Evolutionary conservation across 2,329 filamentous ascomycete species (phyloP).

Genomic region (Aspergillus hiratsukae): DNA sequence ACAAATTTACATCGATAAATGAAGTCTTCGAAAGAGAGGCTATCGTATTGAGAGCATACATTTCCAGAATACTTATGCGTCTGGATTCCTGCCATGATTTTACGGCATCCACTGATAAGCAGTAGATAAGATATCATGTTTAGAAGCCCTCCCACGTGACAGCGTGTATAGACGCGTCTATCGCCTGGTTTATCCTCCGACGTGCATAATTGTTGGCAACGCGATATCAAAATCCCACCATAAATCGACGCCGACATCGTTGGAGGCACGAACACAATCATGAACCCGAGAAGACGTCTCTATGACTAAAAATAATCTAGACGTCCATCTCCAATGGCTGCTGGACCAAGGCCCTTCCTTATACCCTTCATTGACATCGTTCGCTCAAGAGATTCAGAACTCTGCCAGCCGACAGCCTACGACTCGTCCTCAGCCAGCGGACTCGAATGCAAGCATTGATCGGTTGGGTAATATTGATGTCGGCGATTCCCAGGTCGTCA

Average conservation of each 20-base stretch:
- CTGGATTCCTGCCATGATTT: background rate
- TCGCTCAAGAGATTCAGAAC: conserved; percentile 21
- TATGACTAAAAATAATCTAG: conserved; percentile 49
- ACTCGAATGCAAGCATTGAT: conserved; percentile 3
- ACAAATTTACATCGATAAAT: background rate
- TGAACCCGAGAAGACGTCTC: conserved; percentile 28
- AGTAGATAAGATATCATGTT: background rate
- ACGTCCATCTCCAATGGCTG: conserved; percentile 45
- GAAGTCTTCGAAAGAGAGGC: background rate
- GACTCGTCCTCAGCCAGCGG: background rate
- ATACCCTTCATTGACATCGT: conserved; percentile 27
- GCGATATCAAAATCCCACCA: background rate
- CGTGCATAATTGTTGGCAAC: background rate
- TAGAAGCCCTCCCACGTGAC: conserved; percentile 17
- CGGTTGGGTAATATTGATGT: conserved; percentile 6
- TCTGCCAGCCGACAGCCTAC: conserved; percentile 5
- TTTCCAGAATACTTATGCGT: background rate
- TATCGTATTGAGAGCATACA: background rate
- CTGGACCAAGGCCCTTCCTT: conserved; percentile 36
- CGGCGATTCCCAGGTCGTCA: conserved; percentile 8
- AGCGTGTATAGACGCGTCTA: conserved; percentile 21
- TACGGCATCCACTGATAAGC: background rate
- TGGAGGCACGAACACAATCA: conserved; percentile 17
- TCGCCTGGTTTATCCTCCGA: background rate
- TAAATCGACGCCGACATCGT: conserved; percentile 1